A percentile compares a stretch with the other conserved stretches of the same genome.
Conservation (phyloP, 805 yeast genomes). For the Dipodascus albidus region DNA sequence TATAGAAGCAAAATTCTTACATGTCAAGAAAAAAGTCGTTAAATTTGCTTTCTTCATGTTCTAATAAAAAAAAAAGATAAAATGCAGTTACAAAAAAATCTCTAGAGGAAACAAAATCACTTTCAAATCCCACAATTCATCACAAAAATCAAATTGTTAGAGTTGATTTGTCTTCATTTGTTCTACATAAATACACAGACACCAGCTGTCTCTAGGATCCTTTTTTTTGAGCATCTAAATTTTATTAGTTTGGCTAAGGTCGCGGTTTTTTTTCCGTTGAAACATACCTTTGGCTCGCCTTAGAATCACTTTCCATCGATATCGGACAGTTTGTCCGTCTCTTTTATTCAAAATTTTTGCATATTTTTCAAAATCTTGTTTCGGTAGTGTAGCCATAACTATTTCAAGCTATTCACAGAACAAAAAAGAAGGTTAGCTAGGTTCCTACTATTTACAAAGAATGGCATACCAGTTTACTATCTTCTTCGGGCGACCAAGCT, state of each 20-base stretch:
- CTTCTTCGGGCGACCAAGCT: constrained; percentile 25
- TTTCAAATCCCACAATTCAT: no score
- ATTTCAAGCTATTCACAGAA: constrained; percentile 17
- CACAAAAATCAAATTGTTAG: no score
- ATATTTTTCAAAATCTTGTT: constrained; percentile 24
- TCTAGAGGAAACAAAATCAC: no score
- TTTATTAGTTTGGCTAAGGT: no score
- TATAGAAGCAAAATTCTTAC: no score
- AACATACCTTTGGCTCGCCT: constrained; percentile 22
- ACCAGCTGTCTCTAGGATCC: neutral
- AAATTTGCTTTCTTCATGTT: no score
- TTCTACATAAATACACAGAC: no score
- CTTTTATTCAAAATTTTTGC: constrained; percentile 23
- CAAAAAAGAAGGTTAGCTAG: no score
- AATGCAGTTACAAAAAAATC: no score
- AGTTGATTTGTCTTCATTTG: neutral
- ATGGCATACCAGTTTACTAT: constrained; percentile 18
- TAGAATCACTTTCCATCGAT: constrained; percentile 26
- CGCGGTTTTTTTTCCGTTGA: neutral
- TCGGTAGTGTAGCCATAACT: constrained; percentile 23
- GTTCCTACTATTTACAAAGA: neutral
- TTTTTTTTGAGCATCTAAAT: neutral
- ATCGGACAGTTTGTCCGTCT: constrained; percentile 26
- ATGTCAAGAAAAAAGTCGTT: no score
- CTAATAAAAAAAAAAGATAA: no score